Conservation (phyloP, 2,329 filamentous ascomycete genomes). For the Drechslerella stenobrocha region DNA sequence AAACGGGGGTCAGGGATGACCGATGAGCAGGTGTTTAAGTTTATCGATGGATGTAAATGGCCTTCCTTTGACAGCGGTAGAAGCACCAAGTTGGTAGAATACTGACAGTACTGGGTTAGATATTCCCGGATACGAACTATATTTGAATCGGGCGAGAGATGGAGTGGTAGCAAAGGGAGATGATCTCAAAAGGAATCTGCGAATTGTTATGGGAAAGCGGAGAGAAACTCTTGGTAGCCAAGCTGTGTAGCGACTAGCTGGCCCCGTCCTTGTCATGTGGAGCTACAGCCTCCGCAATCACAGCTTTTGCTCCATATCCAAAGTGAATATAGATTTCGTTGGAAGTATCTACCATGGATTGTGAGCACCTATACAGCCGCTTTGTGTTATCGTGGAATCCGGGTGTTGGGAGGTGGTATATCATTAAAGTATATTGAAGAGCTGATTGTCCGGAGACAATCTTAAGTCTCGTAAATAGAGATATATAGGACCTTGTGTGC, state of each 20-base stretch:
- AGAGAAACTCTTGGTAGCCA: slow-evolving; percentile 9
- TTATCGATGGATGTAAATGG: slow-evolving; percentile 56
- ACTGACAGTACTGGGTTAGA: slow-evolving; percentile 47
- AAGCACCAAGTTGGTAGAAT: slow-evolving; percentile 52
- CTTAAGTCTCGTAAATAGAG: too few relatives aligned
- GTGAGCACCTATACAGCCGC: too few relatives aligned
- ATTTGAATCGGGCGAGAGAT: slow-evolving; percentile 59
- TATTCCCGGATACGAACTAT: slow-evolving; percentile 63
- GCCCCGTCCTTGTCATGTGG: slow-evolving; percentile 54
- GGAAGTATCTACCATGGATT: too few relatives aligned
- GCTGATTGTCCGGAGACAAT: too few relatives aligned
- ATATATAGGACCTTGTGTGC: too few relatives aligned
- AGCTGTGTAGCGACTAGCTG: slow-evolving; percentile 3
- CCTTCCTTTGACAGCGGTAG: slow-evolving; percentile 50
- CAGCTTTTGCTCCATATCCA: too few relatives aligned
- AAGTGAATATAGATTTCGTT: too few relatives aligned
- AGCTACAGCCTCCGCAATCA: slow-evolving; percentile 58
- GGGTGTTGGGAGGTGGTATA: too few relatives aligned
- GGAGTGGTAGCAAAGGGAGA: slow-evolving; percentile 57
- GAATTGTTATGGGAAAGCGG: slow-evolving; percentile 18
- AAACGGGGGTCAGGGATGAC: slow-evolving; percentile 77
- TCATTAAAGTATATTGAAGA: too few relatives aligned
- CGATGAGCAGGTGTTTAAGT: slow-evolving; percentile 73
- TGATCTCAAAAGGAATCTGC: slow-evolving; percentile 3
- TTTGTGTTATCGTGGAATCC: too few relatives aligned